A percentile compares a stretch with the other conserved stretches of the same genome.
Evolutionary conservation across 139 green algal species (phyloP).

Genomic region (Ulvella scutata): DNA sequence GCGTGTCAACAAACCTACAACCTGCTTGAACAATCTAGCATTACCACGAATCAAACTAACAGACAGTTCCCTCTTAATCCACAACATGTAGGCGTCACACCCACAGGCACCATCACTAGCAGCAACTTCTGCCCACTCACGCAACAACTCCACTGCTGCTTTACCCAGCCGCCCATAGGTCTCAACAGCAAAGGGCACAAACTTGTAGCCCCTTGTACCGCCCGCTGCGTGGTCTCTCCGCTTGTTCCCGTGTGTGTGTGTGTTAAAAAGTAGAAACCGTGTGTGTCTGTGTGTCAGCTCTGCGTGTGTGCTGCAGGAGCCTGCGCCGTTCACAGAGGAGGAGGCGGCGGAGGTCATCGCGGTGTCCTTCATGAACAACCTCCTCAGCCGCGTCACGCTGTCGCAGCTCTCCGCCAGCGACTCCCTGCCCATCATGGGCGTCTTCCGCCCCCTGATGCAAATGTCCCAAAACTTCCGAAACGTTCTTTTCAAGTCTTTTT

Average conservation of each 20-base stretch:
- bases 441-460: not conserved
- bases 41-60: too few species aligned
- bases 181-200: too few species aligned
- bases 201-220: too few species aligned
- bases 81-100: too few species aligned
- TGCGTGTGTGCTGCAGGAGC: not conserved
- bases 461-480: not conserved
- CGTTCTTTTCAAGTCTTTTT: not conserved
- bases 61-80: too few species aligned
- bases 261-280: not conserved
- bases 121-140: too few species aligned
- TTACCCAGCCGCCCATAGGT: not conserved
- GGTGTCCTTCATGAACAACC: constrained; percentile 3
- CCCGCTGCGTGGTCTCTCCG: too few species aligned
- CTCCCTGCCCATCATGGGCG: not conserved
- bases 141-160: too few species aligned
- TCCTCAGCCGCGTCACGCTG: not conserved
- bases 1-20: too few species aligned
- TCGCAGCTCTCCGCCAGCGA: not conserved
- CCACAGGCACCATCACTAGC: too few species aligned
- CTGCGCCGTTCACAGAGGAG: not conserved
- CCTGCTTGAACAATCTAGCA: too few species aligned
- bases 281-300: not conserved
- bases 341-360: constrained; percentile 3
- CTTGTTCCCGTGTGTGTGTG: too few species aligned